Conservation (phyloP, 257 asterid species). For the Fraxinus anomala region DNA sequence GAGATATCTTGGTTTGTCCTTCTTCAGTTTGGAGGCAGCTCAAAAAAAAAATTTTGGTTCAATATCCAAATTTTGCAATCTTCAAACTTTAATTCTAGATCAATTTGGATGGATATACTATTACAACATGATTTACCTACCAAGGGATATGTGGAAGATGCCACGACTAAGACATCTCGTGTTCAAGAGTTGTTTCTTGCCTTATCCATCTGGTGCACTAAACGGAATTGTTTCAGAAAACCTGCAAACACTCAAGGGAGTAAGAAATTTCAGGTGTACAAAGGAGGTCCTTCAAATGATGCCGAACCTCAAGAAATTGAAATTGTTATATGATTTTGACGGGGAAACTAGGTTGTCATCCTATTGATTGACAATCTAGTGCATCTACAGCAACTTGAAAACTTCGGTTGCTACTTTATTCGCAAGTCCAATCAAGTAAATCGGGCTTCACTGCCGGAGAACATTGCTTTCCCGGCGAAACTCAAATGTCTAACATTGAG, state of each 20-base stretch:
- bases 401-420: conserved; percentile 3
- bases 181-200: neutral
- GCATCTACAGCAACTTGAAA: conserved; percentile 9
- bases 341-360: neutral
- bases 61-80: conserved; percentile 21
- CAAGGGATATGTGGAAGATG: conserved; percentile 22
- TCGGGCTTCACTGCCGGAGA: neutral
- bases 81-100: conserved; percentile 17
- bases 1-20: conserved; percentile 16
- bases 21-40: no score
- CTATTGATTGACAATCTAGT: conserved; percentile 1
- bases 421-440: neutral
- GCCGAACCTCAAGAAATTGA: conserved; percentile 20
- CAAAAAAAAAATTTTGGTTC: neutral
- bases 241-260: conserved; percentile 6
- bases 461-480: neutral
- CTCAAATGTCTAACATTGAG: neutral
- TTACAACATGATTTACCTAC: neutral
- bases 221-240: neutral
- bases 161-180: conserved; percentile 31
- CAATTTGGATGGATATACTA: neutral
- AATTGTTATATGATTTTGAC: neutral
- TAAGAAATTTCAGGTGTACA: neutral
- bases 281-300: neutral
- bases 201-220: neutral